phyloP scores from a whole-genome alignment of 2,329 filamentous ascomycete genomes.

The Aphanocladium album region DNA sequence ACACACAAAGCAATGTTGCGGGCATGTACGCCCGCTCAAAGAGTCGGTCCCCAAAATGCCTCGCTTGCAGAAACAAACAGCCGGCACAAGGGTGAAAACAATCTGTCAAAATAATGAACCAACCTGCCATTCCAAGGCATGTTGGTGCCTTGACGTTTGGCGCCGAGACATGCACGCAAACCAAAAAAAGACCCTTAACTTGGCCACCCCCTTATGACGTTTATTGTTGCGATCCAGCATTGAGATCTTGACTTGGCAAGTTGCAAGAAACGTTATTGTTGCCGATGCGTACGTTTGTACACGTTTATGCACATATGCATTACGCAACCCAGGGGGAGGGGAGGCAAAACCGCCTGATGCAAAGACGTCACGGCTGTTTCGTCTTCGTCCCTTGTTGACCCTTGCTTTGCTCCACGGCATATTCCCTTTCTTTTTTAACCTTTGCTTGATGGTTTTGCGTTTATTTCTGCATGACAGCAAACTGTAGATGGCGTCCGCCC shows the following conservation, averaged over 20 bases:
- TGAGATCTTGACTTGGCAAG: background rate
- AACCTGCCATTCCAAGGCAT: background rate
- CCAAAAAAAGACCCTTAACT: background rate
- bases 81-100: background rate
- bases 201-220: background rate
- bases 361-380: conserved; percentile 10
- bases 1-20: background rate
- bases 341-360: background rate
- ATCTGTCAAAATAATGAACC: background rate
- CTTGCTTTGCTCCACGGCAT: background rate
- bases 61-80: conserved; percentile 3
- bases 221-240: background rate
- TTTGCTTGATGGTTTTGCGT: background rate
- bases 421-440: background rate
- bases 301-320: background rate
- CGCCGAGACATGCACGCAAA: background rate
- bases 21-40: background rate
- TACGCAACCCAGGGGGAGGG: background rate
- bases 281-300: background rate
- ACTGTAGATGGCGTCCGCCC: background rate
- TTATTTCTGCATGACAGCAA: background rate
- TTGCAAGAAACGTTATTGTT: background rate
- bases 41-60: background rate
- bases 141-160: background rate
- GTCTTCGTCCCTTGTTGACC: conserved; percentile 1